Base-by-base conservation (phyloP, 1,284 basidiomycete species). In the Trichosporon ovoides region DNA sequence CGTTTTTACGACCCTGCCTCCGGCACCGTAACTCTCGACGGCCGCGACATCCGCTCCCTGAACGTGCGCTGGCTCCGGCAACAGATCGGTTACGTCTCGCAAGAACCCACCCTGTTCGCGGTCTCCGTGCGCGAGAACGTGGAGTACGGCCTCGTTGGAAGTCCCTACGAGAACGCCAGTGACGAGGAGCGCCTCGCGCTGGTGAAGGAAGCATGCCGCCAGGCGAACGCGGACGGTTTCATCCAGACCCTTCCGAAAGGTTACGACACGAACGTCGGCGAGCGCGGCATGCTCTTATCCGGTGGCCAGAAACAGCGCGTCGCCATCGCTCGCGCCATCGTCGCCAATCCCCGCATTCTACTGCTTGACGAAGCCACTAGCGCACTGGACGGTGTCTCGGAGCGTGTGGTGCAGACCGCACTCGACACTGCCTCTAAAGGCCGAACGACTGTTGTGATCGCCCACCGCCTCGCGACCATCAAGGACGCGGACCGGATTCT, bases 261-360 rank as follows among this genome's bases (percentile, higher is more conserved):
- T 0, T 96, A 95, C 72, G 87, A 94, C 54, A 96, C 93, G 3
- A 81, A 89, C 78, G 91, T 96, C 57, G 93, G 93, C 48, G 93
- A 96, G 74, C 86, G 91, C 56, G 93, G 92, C 2, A 92, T 93
- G 82, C 80, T 95, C 38, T 80, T 97, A 0, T 89, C 87, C 18
- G 93, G 93, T 59, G 93, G 93, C 16, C 93, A 96, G 87, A 94
- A 81, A 86, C 82, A 94, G 73, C 88, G 91, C 68, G 82, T 93
- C 43, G 91, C 91, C 12, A 93, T 93, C 66, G 91, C 91, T 13
- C 86, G 93, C 52, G 92, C 92, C 7, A 93, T 96, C 68, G 90
- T 95, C 34, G 93, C 90, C 2, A 88, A 96, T 75, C 93, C 92
- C 0, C 67, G 69, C 18, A 75, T 76, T 38, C 60, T 76, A 7